Base-by-base conservation (phyloP, 768 basidiomycete species). In the Termitomyces sp. region DNA sequence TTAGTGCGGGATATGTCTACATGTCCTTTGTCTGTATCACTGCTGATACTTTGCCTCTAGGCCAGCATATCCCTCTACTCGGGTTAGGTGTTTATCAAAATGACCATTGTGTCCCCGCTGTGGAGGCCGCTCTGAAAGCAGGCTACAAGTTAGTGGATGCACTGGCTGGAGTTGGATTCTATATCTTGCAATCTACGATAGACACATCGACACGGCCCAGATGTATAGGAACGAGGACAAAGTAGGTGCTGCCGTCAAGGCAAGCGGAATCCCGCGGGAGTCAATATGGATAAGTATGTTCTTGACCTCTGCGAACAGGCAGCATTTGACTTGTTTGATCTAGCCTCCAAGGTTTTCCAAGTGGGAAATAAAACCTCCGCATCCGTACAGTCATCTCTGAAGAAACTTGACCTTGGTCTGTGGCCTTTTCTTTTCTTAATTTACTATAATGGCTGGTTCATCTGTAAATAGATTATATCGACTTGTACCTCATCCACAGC, bases 401-500 rank as follows among this genome's bases (percentile, higher is more conserved):
- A 66, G 40, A 75, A 70, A 37, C 78, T 89, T 58, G 73, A 77
- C 41, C 75, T 86, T 43, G 82, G 88, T 86, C 62, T 35, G 78
- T 66, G 5, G 7, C 33, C 9, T 53, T 30, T 14, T 26, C 15
- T 35, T 14, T 23, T 23, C 23, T 23, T 23, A 12, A 12, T 37
- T 38, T 8, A 37, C 28, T 31, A 26, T 38, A 14, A 6, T n/a
- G 11, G 8, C 31, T 54, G 33, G 19, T 31, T 15, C 11, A 28
- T 28, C 40, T 28, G 45, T 8, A 35, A 33, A 3, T 41, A 73
- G 74, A 70, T 35, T 74, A 75, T 57, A 65, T 69, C 45, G 89
- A 92, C 69, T 73, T 92, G 26, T 90, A 86, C 70, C 77, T 93
- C 30, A 87, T 93, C 43, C 90, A 93, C 62, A 84, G 85, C 55